These are phyloP conservation scores for Chloropicon primus DNA, from an alignment of 139 green algal species.

Conservation along the genomic window DNA sequence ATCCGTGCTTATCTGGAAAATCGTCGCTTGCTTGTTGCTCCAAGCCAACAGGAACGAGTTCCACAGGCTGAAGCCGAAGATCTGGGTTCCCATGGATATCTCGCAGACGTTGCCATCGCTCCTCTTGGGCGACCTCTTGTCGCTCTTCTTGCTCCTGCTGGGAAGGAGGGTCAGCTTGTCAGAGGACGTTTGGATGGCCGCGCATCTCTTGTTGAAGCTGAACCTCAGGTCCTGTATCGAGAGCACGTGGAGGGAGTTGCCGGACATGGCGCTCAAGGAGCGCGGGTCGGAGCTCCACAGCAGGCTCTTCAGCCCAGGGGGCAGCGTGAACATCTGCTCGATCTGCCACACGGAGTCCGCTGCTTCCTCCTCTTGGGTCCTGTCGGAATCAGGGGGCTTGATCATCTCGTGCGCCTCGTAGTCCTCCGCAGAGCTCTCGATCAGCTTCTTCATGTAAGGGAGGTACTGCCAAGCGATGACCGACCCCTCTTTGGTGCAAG, in stretches of 20 bases:
- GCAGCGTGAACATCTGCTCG: not conserved
- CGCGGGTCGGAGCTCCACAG: not conserved
- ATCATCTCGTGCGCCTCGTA: too few species aligned
- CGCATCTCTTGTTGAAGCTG: not conserved
- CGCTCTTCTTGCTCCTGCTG: not conserved
- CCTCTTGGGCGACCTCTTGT: not conserved
- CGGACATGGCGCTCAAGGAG: not conserved
- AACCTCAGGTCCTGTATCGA: not conserved
- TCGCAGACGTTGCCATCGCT: not conserved
- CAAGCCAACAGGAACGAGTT: not conserved
- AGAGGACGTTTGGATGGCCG: not conserved
- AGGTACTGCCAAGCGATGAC: not conserved
- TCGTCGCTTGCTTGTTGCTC: not conserved
- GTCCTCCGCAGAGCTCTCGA: too few species aligned
- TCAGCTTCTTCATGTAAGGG: slow-evolving; percentile 1
- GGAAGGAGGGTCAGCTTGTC: not conserved
- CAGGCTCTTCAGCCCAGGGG: not conserved
- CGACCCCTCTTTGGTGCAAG: not conserved
- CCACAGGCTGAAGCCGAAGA: not conserved
- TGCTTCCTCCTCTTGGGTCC: not conserved
- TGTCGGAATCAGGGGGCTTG: not conserved
- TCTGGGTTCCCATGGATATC: not conserved
- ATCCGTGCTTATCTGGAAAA: not conserved
- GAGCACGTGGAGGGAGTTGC: not conserved
- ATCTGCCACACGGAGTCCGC: not conserved